phyloP scores from a whole-genome alignment of 176 grass and related monocot genomes.

The Oryza coarctata region DNA sequence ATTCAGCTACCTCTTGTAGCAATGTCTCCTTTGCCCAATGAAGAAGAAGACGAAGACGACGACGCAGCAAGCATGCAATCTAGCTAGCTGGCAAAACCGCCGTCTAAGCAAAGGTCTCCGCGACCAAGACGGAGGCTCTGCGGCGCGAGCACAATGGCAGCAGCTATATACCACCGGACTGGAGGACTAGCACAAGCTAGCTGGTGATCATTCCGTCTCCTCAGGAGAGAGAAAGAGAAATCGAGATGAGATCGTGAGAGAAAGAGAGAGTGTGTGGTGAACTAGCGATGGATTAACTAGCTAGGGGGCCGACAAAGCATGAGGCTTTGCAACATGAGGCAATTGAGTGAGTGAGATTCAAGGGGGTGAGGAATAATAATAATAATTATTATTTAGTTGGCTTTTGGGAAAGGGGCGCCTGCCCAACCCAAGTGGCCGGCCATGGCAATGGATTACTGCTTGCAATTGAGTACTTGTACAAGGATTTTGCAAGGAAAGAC shows the following conservation, averaged over 20 bases:
- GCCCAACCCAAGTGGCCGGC: constrained; percentile 38
- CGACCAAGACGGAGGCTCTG: constrained; percentile 42
- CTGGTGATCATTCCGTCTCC: not conserved
- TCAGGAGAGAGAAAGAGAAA: not conserved
- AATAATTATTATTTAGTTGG: not conserved
- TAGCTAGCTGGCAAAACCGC: constrained; percentile 34
- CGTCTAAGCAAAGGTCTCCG: constrained; percentile 67
- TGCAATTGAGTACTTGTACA: constrained; percentile 22
- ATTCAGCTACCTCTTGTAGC: not conserved
- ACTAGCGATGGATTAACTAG: not conserved
- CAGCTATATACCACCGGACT: constrained; percentile 25
- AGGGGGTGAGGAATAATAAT: too few species aligned
- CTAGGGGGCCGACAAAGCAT: constrained; percentile 72
- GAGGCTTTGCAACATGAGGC: constrained; percentile 78
- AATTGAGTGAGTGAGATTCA: constrained; percentile 45
- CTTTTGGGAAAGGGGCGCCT: constrained; percentile 54
- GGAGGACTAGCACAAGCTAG: too few species aligned
- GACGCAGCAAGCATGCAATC: not conserved
- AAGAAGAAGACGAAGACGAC: not conserved
- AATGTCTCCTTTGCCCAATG: constrained; percentile 32
- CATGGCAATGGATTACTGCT: constrained; percentile 32
- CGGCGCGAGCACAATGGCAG: not conserved
- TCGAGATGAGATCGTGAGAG: not conserved
- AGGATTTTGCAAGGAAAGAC: constrained; percentile 1
- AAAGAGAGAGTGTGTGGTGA: not conserved